Conservation (phyloP, 2,329 filamentous ascomycete species). For the Alternaria incomplexa region DNA sequence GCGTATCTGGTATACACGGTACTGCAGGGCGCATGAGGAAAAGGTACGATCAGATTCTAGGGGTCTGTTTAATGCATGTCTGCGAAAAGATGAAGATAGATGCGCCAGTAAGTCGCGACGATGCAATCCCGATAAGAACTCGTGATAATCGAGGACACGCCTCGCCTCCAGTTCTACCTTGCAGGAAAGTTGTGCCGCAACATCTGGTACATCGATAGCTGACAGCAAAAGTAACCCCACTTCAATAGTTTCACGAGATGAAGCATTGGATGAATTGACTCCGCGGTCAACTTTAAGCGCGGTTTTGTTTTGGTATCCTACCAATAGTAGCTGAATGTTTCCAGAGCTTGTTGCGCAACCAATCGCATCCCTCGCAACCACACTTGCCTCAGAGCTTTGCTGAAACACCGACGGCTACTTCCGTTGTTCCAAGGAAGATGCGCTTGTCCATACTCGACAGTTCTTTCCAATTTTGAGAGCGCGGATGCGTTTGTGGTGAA, state of each 20-base stretch:
- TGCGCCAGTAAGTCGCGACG: neutral
- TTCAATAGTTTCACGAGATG: neutral
- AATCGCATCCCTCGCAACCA: neutral
- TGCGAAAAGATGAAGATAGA: too few relatives aligned
- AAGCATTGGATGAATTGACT: neutral
- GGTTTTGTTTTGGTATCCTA: neutral
- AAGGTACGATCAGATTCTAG: neutral
- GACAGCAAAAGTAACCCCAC: neutral
- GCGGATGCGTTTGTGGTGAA: neutral
- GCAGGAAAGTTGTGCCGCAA: neutral
- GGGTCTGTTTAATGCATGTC: neutral
- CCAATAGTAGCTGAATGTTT: neutral
- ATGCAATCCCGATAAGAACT: neutral
- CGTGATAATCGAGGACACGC: neutral
- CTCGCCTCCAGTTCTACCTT: neutral
- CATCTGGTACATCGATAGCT: neutral
- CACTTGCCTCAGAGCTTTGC: conserved; percentile 11
- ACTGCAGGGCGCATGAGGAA: neutral
- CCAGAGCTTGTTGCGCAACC: neutral
- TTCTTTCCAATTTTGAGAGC: conserved; percentile 7
- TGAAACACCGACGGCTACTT: neutral
- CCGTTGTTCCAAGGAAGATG: conserved; percentile 23
- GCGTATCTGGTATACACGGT: neutral
- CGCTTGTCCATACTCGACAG: conserved; percentile 19
- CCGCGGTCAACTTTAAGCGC: neutral